Evolutionary conservation across 2,329 filamentous ascomycete genomes (phyloP).

Genomic region (Gnomoniopsis sp.): DNA sequence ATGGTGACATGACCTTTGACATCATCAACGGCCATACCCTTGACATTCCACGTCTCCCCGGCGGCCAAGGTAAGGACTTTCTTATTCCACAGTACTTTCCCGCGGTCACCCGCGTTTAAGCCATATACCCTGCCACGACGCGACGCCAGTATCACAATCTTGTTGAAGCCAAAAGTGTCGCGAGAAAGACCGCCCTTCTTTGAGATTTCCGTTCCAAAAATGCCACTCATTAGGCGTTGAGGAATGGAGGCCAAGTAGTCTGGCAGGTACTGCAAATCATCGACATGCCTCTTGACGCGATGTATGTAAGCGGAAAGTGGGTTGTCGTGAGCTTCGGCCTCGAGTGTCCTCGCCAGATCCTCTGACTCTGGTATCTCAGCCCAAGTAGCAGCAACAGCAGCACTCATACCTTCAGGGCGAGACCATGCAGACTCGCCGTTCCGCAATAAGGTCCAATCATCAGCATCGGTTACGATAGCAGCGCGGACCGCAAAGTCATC

Average conservation of each 20-base stretch:
- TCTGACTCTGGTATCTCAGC: slow-evolving; percentile 72
- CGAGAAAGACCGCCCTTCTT: slow-evolving; percentile 49
- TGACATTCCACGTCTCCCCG: slow-evolving; percentile 61
- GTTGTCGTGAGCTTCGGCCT: slow-evolving; percentile 82
- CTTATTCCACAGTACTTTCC: slow-evolving; percentile 72
- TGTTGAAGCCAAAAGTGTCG: slow-evolving; percentile 85
- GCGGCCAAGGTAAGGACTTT: slow-evolving; percentile 56
- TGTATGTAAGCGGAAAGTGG: slow-evolving; percentile 80
- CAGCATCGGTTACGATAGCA: slow-evolving; percentile 62
- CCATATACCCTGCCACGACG: slow-evolving; percentile 75
- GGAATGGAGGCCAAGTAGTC: slow-evolving; percentile 69
- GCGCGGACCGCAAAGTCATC: slow-evolving; percentile 74
- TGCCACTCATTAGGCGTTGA: slow-evolving; percentile 60
- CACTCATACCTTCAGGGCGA: slow-evolving; percentile 77
- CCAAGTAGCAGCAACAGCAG: slow-evolving; percentile 75
- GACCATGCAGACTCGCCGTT: slow-evolving; percentile 81
- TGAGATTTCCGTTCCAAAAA: slow-evolving; percentile 54
- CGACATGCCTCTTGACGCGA: slow-evolving; percentile 75
- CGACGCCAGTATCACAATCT: slow-evolving; percentile 78
- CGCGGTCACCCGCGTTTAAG: slow-evolving; percentile 72
- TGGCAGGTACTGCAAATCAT: slow-evolving; percentile 75
- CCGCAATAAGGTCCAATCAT: slow-evolving; percentile 79
- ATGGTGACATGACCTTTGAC: slow-evolving; percentile 53
- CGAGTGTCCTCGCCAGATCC: slow-evolving; percentile 73
- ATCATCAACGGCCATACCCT: slow-evolving; percentile 62